Base-by-base conservation (phyloP, 257 asterid genomes). In the Gentiana dahurica region DNA sequence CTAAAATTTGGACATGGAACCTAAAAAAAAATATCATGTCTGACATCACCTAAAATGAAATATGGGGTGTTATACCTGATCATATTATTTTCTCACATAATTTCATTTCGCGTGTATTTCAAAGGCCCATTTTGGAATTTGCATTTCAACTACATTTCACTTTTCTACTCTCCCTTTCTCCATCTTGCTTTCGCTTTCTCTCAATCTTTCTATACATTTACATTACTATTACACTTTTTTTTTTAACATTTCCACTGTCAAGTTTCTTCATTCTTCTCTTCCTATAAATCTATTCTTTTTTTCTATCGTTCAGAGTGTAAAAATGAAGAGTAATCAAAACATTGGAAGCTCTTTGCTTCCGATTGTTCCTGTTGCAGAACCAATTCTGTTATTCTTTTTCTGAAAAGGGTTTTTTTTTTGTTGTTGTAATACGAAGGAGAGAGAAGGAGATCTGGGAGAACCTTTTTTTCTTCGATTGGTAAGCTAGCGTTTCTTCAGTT, bases 61-160 rank as follows among this genome's bases (percentile, higher is more conserved):
- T 15, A 15, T 15, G 24, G 24, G 24, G 24, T 15, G 24, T 15
- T 15, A 15, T 15, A 15, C 24, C 24, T 15, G 24, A 15, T 15
- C 24, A 15, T 15, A 15, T 15, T 15, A 15, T 15, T 15, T 15
- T 15, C 24, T 15, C 24, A 15, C 36, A 36, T 11, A 58, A 63
- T 52, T 53, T 34, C 74, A 74, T 82, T 78, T 78, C 79, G 66
- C 77, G 71, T 70, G 7, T 10, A 82, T 80, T 79, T 76, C 83
- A 74, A 68, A 12, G 51, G 34, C 15, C 1, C 60, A 63, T 69
- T 56, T 60, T 12, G 24, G 24, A 49, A 64, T 71, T 70, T 71
- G 43, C 73, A 77, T 79, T 68, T 58, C 62, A 34, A 58, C 33
- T 71, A 44, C 65, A 67, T 69, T 63, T 64, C 54, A 65, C 70